Percentiles rank a stretch among this genome's conserved stretches.
Conservation (phyloP, 352 stramenopile species). For the Pythium folliculosum region DNA sequence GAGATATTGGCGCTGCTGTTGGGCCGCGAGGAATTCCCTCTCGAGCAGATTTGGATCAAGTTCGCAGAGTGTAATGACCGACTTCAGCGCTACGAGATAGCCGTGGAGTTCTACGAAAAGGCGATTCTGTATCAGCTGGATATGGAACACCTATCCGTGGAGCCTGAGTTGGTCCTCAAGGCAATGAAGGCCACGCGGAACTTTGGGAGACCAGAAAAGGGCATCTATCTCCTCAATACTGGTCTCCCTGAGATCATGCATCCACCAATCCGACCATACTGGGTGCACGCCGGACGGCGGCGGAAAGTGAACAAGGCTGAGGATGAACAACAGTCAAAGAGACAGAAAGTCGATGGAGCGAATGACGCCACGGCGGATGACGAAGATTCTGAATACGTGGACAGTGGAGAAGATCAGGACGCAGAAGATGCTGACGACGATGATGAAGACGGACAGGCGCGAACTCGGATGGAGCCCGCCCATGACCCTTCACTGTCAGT, state of each 20-base stretch:
- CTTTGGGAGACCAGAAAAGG: slow-evolving; percentile 48
- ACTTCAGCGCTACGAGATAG: slow-evolving; percentile 58
- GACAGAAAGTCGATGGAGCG: slow-evolving; percentile 18
- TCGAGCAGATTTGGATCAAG: slow-evolving; percentile 84
- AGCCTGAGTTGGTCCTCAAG: slow-evolving; percentile 67
- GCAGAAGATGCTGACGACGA: slow-evolving; percentile 36
- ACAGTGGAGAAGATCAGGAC: slow-evolving; percentile 35
- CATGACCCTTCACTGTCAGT: slow-evolving; percentile 77
- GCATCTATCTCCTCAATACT: slow-evolving; percentile 54
- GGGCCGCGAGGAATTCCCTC: slow-evolving; percentile 61
- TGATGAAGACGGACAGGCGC: slow-evolving; percentile 53
- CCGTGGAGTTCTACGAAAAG: slow-evolving; percentile 82
- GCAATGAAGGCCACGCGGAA: slow-evolving; percentile 67
- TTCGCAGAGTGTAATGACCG: slow-evolving; percentile 77
- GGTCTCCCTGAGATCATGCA: slow-evolving; percentile 68
- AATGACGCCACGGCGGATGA: slow-evolving; percentile 24
- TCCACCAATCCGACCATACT: slow-evolving; percentile 82
- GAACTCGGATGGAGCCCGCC: slow-evolving; percentile 56
- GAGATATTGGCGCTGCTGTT: slow-evolving; percentile 72
- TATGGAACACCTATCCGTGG: slow-evolving; percentile 51
- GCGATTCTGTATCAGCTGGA: slow-evolving; percentile 53
- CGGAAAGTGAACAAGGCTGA: slow-evolving; percentile 22
- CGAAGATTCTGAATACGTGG: slow-evolving; percentile 38
- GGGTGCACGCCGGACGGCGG: slow-evolving; percentile 52
- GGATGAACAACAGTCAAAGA: slow-evolving; percentile 25